Percentiles rank a stretch among this genome's conserved stretches.
These are phyloP conservation scores for Phoma sp. DNA, from an alignment of 2,329 filamentous ascomycete genomes.

Conservation along the genomic window DNA sequence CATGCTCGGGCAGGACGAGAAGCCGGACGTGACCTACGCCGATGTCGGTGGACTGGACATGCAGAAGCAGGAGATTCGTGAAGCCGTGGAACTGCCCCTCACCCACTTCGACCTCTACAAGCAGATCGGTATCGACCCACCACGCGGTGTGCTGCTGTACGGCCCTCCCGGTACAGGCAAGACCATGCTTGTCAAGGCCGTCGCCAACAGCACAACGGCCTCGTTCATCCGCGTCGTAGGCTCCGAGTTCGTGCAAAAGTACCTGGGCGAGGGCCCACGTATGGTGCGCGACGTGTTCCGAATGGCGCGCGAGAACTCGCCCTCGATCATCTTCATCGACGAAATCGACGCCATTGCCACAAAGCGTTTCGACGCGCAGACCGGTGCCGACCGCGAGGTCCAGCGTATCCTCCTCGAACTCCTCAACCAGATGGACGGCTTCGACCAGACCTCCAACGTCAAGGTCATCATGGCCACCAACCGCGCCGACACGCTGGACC, in stretches of 20 bases:
- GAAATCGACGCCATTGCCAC: constrained; percentile 99
- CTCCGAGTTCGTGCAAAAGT: constrained; percentile 99
- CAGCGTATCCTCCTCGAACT: constrained; percentile 97
- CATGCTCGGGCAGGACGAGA: constrained; percentile 95
- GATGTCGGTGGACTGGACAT: constrained; percentile 98
- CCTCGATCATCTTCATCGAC: constrained; percentile 99
- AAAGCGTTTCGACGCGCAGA: constrained; percentile 98
- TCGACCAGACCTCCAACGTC: constrained; percentile 98
- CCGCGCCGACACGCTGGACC: constrained; percentile 94
- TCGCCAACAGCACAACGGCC: constrained; percentile 96
- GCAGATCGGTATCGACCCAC: constrained; percentile 98
- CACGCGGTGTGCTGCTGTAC: constrained; percentile 93
- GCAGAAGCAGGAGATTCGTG: constrained; percentile 99
- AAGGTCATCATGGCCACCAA: constrained; percentile 99
- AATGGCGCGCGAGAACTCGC: constrained; percentile 98
- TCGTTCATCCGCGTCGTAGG: constrained; percentile 98
- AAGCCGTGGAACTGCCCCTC: constrained; percentile 94
- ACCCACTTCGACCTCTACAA: constrained; percentile 99
- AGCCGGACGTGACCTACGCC: constrained; percentile 96
- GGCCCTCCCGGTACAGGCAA: constrained; percentile 95
- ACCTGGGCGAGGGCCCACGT: constrained; percentile 93
- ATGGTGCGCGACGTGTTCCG: constrained; percentile 99
- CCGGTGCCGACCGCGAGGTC: constrained; percentile 95
- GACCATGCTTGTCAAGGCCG: constrained; percentile 97
- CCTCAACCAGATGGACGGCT: constrained; percentile 99